Evolutionary conservation across 2,329 filamentous ascomycete species (phyloP), one percentile per base, ranked within the genome.

Genomic region (Paramyrothecium roridum): DNA sequence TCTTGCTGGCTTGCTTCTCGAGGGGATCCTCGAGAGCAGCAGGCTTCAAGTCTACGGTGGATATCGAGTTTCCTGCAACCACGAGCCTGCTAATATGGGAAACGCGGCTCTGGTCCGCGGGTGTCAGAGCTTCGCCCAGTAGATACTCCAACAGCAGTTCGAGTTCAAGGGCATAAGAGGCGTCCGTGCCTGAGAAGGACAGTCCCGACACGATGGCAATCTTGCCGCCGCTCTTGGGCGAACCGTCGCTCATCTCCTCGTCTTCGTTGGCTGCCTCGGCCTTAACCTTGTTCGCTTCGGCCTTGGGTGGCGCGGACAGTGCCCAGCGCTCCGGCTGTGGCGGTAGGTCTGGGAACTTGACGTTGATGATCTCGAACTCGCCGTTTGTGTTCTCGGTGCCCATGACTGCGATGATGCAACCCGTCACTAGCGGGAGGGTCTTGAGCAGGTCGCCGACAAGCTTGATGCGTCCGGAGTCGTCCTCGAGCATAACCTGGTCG

Each of bases 311-410:
- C 59, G 87, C 81, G 8, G 87, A 82, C 26, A 88, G 76, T 52
- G 88, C 80, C 91, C 92, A 96, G 30, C 93, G 85, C 51, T 84
- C 80, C 13, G 90, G 88, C 66, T 99, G 95, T 1, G 86, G 85
- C 17, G 93, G 83, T 4, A 99, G 75, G 68, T 97, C 92, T 8
- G 95, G 90, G 47, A 96, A 87, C 67, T 93, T 91, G 62, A 96
- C 80, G 71, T 96, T 93, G 45, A 98, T 81, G 8, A 96, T 89
- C 64, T 98, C 92, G 57, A 99, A 92, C 63, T 96, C 91, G 59
- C 95, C 95, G 73, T 93, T 88, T 52, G 85, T 80, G 65, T 96
- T 97, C 70, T 99, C 95, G 0, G 92, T 96, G 37, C 95, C 95
- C 76, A 99, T 85, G 3, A 93, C 92, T n/a, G 92, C 93, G 46